Conservation (phyloP, 1,284 basidiomycete species). For the Leccinum griseonigrum region DNA sequence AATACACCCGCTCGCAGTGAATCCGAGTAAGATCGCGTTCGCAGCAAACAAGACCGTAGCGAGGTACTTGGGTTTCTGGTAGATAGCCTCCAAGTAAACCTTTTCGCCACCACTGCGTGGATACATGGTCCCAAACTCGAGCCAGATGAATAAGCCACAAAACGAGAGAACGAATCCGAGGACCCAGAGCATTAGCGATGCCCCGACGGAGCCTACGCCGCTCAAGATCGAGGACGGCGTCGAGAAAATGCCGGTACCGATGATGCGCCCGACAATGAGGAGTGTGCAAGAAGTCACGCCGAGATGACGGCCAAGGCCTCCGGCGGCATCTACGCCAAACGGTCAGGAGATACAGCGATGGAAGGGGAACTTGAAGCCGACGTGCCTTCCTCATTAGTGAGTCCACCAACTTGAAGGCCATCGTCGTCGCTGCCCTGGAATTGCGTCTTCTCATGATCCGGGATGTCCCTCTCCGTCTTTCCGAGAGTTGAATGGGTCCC, state of each 20-base stretch:
- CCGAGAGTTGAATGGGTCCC: neutral
- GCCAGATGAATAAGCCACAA: constrained; percentile 53
- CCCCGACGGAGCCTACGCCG: constrained; percentile 49
- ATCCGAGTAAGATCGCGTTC: constrained; percentile 49
- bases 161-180: constrained; percentile 52
- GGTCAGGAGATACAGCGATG: neutral
- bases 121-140: constrained; percentile 55
- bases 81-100: constrained; percentile 52
- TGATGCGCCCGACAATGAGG: constrained; percentile 49
- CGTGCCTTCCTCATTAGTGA: constrained; percentile 32
- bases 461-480: constrained; percentile 2
- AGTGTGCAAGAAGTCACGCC: constrained; percentile 49
- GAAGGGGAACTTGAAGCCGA: neutral
- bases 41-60: constrained; percentile 47
- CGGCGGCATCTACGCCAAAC: constrained; percentile 39
- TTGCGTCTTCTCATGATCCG: constrained; percentile 1
- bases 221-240: constrained; percentile 56
- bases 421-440: constrained; percentile 5
- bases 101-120: constrained; percentile 57
- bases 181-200: constrained; percentile 56
- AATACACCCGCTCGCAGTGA: constrained; percentile 56
- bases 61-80: constrained; percentile 44
- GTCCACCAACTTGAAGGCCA: constrained; percentile 16
- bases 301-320: constrained; percentile 50
- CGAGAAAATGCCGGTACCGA: constrained; percentile 64